Conservation (phyloP, 257 asterid genomes). For the Nicotiana obtusifolia region DNA sequence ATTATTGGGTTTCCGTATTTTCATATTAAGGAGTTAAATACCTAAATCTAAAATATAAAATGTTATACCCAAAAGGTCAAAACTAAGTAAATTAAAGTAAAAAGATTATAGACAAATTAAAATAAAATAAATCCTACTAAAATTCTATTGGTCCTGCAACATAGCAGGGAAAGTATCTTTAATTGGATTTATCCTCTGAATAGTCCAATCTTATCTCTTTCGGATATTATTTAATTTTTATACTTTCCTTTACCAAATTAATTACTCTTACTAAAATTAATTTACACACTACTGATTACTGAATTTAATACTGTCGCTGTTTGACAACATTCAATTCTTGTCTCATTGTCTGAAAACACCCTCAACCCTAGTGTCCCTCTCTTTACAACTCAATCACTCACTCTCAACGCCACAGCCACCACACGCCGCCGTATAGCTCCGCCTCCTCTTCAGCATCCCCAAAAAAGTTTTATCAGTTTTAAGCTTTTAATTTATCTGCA, state of each 20-base stretch:
- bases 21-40: no score
- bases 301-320: not conserved
- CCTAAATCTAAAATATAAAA: no score
- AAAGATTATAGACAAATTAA: not conserved
- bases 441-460: not conserved
- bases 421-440: not conserved
- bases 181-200: not conserved
- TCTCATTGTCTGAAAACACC: slow-evolving; percentile 4
- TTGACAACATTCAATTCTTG: slow-evolving; percentile 10
- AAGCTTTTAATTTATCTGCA: not conserved
- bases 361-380: slow-evolving; percentile 14
- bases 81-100: no score
- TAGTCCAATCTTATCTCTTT: not conserved
- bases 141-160: not conserved
- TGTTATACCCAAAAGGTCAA: no score
- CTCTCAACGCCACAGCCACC: not conserved
- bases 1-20: no score
- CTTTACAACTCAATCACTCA: not conserved
- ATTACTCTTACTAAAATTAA: no score
- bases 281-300: not conserved
- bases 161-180: not conserved
- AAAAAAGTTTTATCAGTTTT: not conserved
- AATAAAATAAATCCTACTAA: not conserved
- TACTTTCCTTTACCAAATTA: not conserved
- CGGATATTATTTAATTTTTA: no score